Base-by-base conservation (phyloP, 2,329 filamentous ascomycete species). In the Colletotrichum lentis region DNA sequence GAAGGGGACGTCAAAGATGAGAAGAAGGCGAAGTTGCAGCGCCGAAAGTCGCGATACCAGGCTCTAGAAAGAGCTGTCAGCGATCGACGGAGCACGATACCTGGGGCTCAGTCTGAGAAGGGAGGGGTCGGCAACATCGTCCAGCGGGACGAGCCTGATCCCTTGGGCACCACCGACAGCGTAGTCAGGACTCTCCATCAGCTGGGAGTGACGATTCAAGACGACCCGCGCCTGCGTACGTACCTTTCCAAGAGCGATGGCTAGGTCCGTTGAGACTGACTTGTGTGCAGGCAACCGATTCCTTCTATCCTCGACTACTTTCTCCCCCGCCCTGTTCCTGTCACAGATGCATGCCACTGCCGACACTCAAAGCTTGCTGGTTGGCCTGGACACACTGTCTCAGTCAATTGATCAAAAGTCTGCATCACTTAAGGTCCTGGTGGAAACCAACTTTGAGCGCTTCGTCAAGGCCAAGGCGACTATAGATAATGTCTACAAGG, bases 401-500 rank as follows among this genome's bases (percentile, higher is more conserved):
- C 88, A 88, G 70, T 97, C 95, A 0, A 99, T 99, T 74, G 96
- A 98, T 75, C 93, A 98, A 80, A 99, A 99, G 79, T 97, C 95
- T 0, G 96, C 95, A 0, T 97, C 94, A 4, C 86, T 99, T 69
- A 99, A 99, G 77, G 92, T 97, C 12, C 86, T 99, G 20, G 96
- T 99, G 27, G 96, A 99, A 79, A 95, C 93, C 71, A 99, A 99
- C 78, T 99, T 99, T 76, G 96, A 99, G 80, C 91, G 95, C 72
- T 99, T 99, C 81, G 96, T 99, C 64, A 91, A 93, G 71, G 96
- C 96, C 50, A 99, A 99, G 79, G 93, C 95, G 20, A 98, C 95
- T 8, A 98, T 99, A 74, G 96, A 99, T 81, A 97, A 97, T 80
- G 96, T 99, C 60, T 99, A 99, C 80, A 96, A 90, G 70, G 96